Base-by-base conservation (phyloP, 495 filamentous ascomycete species). In the Tuber magnatum region DNA sequence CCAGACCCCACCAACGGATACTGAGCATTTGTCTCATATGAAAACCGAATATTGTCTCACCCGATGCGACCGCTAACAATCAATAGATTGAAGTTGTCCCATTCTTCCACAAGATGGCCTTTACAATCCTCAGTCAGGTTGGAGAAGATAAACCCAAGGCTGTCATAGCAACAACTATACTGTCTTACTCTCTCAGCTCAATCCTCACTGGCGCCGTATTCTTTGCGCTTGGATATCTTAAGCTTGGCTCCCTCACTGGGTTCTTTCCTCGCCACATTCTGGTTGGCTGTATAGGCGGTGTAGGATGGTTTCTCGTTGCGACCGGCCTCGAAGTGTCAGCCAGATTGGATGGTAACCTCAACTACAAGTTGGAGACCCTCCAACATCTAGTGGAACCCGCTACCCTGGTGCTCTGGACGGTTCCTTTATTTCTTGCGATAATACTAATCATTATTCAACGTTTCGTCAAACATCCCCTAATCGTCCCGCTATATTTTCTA, bases 41-140 rank as follows among this genome's bases (percentile, higher is more conserved):
- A 9, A 46, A 28, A 41, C 38, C 72, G 10, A 43, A 70, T 16
- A 71, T 38, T 70, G 71, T 69, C 51, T 35, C 46, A 41, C 70
- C 81, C 14, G 35, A 68, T 35, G 22, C 35, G 35, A 42, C 69
- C 7, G 68, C 65, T 74, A 68, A 76, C 41, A 65, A 73, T 82
- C 35, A 83, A 9, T 79, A 90, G 89, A 98, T 98, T 75, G 94
- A 98, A 85, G 93, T 98, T 12, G 94, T 98, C 10, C 94, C 94
- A 4, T 98, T 97, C 84, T 97, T 97, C 82, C 94, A 97, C 82
- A 94, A 93, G 80, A 98, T 97, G 94, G 93, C 94, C 1, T 91
- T 91, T 81, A 93, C 91, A 18, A 97, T 98, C 76, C 89, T 97
- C 79, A 84, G 86, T 39, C 85, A 87, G 41, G 90, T 98, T 69